phyloP scores from a whole-genome alignment of 225 moss, liverwort and hornwort genomes.

The Physcomitrellopsis africana region DNA sequence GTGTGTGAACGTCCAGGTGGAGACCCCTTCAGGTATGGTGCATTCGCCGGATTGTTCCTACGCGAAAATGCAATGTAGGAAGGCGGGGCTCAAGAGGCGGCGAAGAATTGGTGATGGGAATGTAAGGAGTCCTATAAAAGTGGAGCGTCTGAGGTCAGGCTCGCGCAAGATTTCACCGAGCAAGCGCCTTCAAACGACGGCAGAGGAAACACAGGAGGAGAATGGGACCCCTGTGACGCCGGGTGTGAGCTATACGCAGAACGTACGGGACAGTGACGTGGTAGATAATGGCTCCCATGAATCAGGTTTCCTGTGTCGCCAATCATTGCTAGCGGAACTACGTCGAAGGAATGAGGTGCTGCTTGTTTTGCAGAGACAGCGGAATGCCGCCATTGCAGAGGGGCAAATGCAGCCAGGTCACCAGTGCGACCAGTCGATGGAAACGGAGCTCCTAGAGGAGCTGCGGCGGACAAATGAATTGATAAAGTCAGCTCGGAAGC shows the following conservation, averaged over 20 bases:
- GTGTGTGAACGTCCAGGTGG: neutral
- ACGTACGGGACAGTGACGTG: conserved; percentile 10
- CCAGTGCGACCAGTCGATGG: conserved; percentile 3
- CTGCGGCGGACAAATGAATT: conserved; percentile 40
- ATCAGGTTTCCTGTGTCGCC: neutral
- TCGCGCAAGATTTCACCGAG: neutral
- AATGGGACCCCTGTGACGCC: conserved; percentile 20
- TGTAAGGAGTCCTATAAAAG: conserved; percentile 16
- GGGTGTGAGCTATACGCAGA: conserved; percentile 14
- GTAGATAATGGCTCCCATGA: neutral
- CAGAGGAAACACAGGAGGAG: conserved; percentile 18
- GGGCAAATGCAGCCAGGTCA: conserved; percentile 12
- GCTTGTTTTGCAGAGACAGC: conserved; percentile 38
- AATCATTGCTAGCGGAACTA: conserved; percentile 34
- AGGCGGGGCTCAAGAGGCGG: conserved; percentile 23
- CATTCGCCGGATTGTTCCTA: conserved; percentile 43
- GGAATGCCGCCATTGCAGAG: conserved; percentile 23
- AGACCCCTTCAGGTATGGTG: conserved; percentile 36
- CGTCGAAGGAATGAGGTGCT: conserved; percentile 44
- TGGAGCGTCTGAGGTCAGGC: conserved; percentile 5
- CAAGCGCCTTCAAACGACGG: conserved; percentile 27
- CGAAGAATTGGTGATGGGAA: conserved; percentile 24
- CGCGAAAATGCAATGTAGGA: conserved; percentile 26
- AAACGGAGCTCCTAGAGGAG: conserved; percentile 34
- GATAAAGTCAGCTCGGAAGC: conserved; percentile 22